Conservation (phyloP, 2,329 filamentous ascomycete genomes). For the Chrysoporthe cubensis region DNA sequence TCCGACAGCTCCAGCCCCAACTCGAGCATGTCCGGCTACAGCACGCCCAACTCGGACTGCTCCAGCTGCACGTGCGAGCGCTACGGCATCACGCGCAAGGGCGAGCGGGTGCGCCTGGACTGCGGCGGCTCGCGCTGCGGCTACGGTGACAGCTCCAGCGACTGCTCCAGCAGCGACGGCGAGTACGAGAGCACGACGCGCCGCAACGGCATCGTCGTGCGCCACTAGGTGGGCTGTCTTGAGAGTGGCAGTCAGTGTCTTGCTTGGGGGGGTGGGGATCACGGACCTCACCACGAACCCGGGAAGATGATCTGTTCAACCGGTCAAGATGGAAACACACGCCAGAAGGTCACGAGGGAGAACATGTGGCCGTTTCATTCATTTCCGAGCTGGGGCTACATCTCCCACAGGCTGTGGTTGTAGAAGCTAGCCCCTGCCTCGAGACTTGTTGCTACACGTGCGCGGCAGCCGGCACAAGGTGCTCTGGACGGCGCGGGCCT, state of each 20-base stretch:
- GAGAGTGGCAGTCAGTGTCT: slow-evolving; percentile 24
- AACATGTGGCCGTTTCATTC: slow-evolving; percentile 38
- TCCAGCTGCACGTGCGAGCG: slow-evolving; percentile 90
- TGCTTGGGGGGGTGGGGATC: slow-evolving; percentile 32
- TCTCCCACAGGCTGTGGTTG: slow-evolving; percentile 29
- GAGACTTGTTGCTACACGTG: slow-evolving; percentile 37
- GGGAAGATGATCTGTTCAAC: slow-evolving; percentile 31
- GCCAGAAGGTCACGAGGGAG: slow-evolving; percentile 32
- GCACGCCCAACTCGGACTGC: slow-evolving; percentile 76
- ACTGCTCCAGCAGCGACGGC: slow-evolving; percentile 71
- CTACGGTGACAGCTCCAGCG: slow-evolving; percentile 71
- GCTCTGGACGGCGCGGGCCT: slow-evolving; percentile 30
- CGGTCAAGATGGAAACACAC: slow-evolving; percentile 18
- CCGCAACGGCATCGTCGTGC: slow-evolving; percentile 67
- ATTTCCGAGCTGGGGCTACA: slow-evolving; percentile 36
- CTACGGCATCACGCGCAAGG: slow-evolving; percentile 93
- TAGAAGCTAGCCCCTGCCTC: slow-evolving; percentile 34
- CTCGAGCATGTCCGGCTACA: slow-evolving; percentile 77
- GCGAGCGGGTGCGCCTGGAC: slow-evolving; percentile 93
- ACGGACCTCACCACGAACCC: slow-evolving; percentile 34
- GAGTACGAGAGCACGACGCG: slow-evolving; percentile 62
- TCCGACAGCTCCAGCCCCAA: slow-evolving; percentile 76
- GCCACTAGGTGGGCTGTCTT: slow-evolving; percentile 35
- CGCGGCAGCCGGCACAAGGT: slow-evolving; percentile 38
- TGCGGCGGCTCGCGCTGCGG: slow-evolving; percentile 89